phyloP scores from a whole-genome alignment of 2,329 filamentous ascomycete genomes.

The Fusarium cicatricum region DNA sequence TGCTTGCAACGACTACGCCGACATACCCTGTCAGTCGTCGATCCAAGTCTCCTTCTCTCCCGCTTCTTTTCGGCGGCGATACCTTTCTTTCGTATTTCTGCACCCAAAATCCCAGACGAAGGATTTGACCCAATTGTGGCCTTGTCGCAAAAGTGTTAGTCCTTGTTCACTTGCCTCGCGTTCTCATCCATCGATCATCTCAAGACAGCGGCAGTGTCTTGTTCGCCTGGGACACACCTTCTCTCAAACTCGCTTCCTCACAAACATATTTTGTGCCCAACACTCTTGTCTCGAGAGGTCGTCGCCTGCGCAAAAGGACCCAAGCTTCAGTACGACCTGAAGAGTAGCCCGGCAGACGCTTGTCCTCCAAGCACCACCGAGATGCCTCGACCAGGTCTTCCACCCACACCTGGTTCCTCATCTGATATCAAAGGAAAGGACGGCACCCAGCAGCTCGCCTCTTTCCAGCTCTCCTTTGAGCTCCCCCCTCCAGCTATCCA shows the following conservation, averaged over 20 bases:
- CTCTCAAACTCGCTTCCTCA: background rate
- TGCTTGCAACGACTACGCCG: slow-evolving; percentile 1
- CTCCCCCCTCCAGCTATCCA: slow-evolving; percentile 79
- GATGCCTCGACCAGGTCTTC: slow-evolving; percentile 52
- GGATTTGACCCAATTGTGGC: background rate
- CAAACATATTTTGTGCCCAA: background rate
- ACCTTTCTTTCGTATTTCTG: background rate
- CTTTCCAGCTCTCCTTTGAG: slow-evolving; percentile 74
- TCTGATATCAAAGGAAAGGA: slow-evolving; percentile 81
- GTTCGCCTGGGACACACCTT: background rate
- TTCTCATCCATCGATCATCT: background rate
- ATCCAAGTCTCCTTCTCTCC: background rate
- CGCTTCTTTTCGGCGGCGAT: background rate
- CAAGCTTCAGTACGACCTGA: background rate
- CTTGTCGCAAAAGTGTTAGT: slow-evolving; percentile 1
- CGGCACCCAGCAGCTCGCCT: slow-evolving; percentile 65
- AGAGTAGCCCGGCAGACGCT: background rate
- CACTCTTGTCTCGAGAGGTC: background rate
- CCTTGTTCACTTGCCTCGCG: background rate
- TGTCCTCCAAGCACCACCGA: slow-evolving; percentile 15
- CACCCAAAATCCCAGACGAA: background rate
- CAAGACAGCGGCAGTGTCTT: background rate
- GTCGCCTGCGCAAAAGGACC: background rate
- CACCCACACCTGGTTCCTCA: slow-evolving; percentile 81
- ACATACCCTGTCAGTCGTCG: slow-evolving; percentile 5